Evolutionary conservation across 1,284 basidiomycete species (phyloP).

Genomic region (Microbotryomycetes sp.): DNA sequence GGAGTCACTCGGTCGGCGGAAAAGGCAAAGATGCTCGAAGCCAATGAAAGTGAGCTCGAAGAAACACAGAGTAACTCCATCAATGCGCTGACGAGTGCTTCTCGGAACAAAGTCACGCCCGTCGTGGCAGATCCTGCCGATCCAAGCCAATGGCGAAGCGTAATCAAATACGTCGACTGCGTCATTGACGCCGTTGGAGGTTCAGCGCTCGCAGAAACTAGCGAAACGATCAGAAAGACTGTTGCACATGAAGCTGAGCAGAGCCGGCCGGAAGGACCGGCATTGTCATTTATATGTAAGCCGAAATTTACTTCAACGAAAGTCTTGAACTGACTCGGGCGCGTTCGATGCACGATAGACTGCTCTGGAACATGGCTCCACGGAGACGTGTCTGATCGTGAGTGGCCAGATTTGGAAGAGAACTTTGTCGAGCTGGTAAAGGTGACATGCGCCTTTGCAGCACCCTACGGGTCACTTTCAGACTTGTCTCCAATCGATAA

Average conservation of each 20-base stretch:
- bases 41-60: constrained; percentile 43
- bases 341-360: too few species aligned
- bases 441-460: too few species aligned
- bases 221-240: constrained; percentile 7
- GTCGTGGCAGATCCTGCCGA: constrained; percentile 45
- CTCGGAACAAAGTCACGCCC: constrained; percentile 49
- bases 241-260: not conserved
- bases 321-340: too few species aligned
- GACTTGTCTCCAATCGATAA: constrained; percentile 11
- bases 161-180: constrained; percentile 46
- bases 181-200: constrained; percentile 45
- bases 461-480: constrained; percentile 5
- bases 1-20: constrained; percentile 47
- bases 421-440: too few species aligned
- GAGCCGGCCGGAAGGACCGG: not conserved
- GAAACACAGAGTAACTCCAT: too few species aligned
- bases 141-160: constrained; percentile 43
- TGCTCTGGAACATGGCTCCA: constrained; percentile 49
- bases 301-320: too few species aligned
- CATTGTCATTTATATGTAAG: not conserved
- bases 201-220: constrained; percentile 27
- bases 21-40: constrained; percentile 44
- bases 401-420: too few species aligned
- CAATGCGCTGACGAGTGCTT: too few species aligned
- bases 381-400: constrained; percentile 40